Evolutionary conservation across 2,329 filamentous ascomycete genomes (phyloP), one percentile per base, ranked within the genome.

Genomic region (Fusarium cicatricum): DNA sequence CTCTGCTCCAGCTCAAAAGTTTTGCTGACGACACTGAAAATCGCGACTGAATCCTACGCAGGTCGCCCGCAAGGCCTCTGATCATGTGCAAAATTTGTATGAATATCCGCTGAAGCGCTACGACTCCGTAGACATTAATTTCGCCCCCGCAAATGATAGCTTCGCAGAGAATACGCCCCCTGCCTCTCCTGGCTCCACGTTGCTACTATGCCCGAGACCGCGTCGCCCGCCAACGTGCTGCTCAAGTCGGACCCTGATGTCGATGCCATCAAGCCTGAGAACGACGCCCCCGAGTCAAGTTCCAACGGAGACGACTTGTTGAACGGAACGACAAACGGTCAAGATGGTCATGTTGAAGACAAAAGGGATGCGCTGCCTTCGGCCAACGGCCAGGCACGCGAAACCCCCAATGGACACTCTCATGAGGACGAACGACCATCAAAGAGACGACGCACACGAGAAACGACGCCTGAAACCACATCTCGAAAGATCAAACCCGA

Each of bases 361-460:
- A 65, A 67, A 16, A 60, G 66, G 54, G 69, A 68, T 66, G 64
- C 58, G 16, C 52, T 53, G 19, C 53, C 64, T 11, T 55, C 58
- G 38, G 66, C 59, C n/a, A 72, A 73, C 53, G 66, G 66, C 60
- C 68, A 67, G 41, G 40, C 45, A 38, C 77, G 57, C 75, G 76
- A 52, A 78, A 80, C 32, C 71, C 77, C 37, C 71, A 82, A 55
- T 75, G 76, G 61, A 34, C 52, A 63, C 23, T 48, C 43, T 54
- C 69, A 74, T 59, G 74, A 75, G 43, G 75, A 78, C 39, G 81
- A 80, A 55, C 81, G 80, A 48, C 85, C 85, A 21, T 74, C 80
- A 14, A 92, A 92, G 75, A 85, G 89, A 71, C 87, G 86, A 59
- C 86, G 86, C 71, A 80, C 84, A 26, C 79, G 77, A 59, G 78